These are phyloP conservation scores for Sorghum bicolor DNA, from an alignment of 176 grass and related monocot species.

Conservation along the genomic window DNA sequence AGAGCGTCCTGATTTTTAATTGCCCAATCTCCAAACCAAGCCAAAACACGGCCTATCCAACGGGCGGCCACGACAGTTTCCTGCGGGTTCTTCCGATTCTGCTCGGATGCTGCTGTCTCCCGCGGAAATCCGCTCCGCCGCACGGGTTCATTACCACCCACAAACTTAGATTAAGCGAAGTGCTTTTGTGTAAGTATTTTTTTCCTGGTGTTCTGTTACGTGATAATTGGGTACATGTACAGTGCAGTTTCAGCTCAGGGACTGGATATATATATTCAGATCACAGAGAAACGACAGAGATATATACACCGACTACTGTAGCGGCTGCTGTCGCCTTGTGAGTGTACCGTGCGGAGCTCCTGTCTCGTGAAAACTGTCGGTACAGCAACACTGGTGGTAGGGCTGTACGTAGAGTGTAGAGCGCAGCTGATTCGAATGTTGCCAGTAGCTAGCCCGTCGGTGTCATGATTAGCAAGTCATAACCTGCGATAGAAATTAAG, in stretches of 20 bases:
- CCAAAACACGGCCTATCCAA: not conserved
- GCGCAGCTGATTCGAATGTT: not conserved
- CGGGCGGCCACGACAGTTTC: not conserved
- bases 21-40: not conserved
- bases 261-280: not conserved
- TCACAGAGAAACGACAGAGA: not conserved
- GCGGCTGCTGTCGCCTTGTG: not conserved
- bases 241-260: not conserved
- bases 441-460: not conserved
- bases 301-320: not conserved
- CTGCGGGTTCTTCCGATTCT: not conserved
- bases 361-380: not conserved
- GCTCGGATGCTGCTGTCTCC: slow-evolving; percentile 1
- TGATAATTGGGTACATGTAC: not conserved
- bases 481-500: not conserved
- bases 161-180: not conserved
- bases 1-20: not conserved
- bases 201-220: not conserved
- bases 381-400: not conserved
- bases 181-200: not conserved
- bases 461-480: not conserved
- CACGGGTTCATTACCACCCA: not conserved
- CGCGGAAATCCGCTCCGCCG: slow-evolving; percentile 1
- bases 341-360: not conserved
- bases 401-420: not conserved